Evolutionary conservation across 345 rosid genomes (phyloP), one percentile per base, ranked within the genome.

Genomic region (Litchi chinensis): DNA sequence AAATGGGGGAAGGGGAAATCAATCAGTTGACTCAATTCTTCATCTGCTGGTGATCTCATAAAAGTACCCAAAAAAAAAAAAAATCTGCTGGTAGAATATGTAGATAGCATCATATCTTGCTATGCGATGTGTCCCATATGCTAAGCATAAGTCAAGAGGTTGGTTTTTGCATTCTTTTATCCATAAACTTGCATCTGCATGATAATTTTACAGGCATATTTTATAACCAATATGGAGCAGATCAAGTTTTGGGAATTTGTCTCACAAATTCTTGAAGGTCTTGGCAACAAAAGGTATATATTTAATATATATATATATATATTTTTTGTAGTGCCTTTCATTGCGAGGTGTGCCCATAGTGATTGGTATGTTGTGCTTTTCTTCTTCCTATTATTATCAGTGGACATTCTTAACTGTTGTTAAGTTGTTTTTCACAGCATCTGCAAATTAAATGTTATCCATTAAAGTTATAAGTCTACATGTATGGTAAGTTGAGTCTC

Each of bases 191-290:
- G 40, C 37, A 66, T 50, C 41, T 56, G 16, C 16, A 21, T 52
- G 60, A 64, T 74, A 79, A 66, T 69, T 78, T 52, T 85, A 85
- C 91, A 95, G 98, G 94, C 97, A 71, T 95, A 93, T 87, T 95
- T 95, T 84, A 85, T 93, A 78, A 93, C 97, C 80, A 95, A 95
- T 81, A 91, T 86, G 95, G 97, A 95, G 85, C 91, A 94, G 48
- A 89, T 93, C 73, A 92, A 89, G 84, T 95, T 95, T 80, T 95
- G 98, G 97, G 98, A 92, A 81, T 95, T 93, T 83, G 82, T 91
- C 46, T 92, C 97, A 40, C 89, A 73, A 76, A 80, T 92, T 73
- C 77, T 91, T 62, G 93, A 87, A 85, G 97, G 97, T 84, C 98
- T 95, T 90, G 98, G 98, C 82, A 92, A 93, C 81, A 91, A 92